Evolutionary conservation across 2,329 filamentous ascomycete genomes (phyloP), one percentile per base, ranked within the genome.

Genomic region (Zopfia rhizophila): DNA sequence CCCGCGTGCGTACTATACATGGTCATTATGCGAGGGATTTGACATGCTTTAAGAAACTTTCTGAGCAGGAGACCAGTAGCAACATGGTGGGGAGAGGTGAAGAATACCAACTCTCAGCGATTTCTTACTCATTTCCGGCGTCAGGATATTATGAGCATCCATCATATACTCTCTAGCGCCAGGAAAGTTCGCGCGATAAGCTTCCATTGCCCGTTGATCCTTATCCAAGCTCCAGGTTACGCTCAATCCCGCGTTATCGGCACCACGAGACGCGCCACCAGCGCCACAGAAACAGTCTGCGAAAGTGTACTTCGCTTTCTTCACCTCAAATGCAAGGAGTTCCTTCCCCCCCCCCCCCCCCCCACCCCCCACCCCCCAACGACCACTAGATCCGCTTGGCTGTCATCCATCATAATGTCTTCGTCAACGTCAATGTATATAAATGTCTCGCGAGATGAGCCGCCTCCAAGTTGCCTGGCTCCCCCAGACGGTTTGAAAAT

Each of bases 231-330:
- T 59, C 51, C 49, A 59, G 0, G 6, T 2, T 0, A 63, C 32
- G 1, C 17, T 2, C 6, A 56, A 36, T 0, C 53, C 59, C 0
- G 61, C 61, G 19, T 57, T 46, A 1, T 14, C n/a, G 4, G 61
- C 63, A 12, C 61, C 63, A 28, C 46, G 24, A 5, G 57, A 60
- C 0, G 53, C 51, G 17, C 61, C 61, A 13, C 63, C 63, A n/a
- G 36, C 43, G 2, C 63, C 60, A 19, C 59, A 63, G 25, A 58
- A 66, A 0, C 17, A 23, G 13, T 66, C 63, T 0, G 42, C 58
- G 14, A 60, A 55, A 0, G 38, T 51, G 4, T 57, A 51, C 4
- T 10, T 27, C 1, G 24, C 24, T 2, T n/a, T 14, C 21, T 51
- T 54, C 7, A 24, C 11, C 13, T 17, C 27, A 16, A 31, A 29